These are phyloP conservation scores for Vanrija pseudolonga DNA, from an alignment of 1,284 basidiomycete species.

Conservation along the genomic window DNA sequence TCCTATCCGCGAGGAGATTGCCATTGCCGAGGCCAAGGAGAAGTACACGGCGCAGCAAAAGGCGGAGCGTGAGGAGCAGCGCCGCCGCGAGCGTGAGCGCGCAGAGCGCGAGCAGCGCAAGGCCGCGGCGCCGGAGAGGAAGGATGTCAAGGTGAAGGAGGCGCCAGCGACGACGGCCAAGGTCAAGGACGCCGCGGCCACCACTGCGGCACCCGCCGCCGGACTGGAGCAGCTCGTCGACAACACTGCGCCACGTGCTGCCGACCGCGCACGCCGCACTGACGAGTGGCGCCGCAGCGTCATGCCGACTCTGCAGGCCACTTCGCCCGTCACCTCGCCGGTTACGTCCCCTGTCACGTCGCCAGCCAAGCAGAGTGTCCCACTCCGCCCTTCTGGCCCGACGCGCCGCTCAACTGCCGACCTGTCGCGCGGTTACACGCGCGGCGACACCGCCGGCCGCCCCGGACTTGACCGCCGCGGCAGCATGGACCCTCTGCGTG, in stretches of 20 bases:
- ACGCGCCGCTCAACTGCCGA: too few relatives aligned
- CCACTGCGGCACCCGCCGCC: not conserved
- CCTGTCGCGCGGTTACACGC: not conserved
- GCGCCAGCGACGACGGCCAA: not conserved
- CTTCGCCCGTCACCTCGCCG: too few relatives aligned
- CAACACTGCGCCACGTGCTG: not conserved
- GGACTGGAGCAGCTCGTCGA: conserved; percentile 1
- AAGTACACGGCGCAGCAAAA: conserved; percentile 29
- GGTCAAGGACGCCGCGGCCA: conserved; percentile 8
- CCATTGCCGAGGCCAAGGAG: conserved; percentile 28
- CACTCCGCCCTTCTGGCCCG: too few relatives aligned
- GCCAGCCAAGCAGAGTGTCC: too few relatives aligned
- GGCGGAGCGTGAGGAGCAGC: conserved; percentile 11
- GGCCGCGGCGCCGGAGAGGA: not conserved
- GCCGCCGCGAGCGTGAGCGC: not conserved
- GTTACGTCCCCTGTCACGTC: too few relatives aligned
- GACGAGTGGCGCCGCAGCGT: conserved; percentile 17
- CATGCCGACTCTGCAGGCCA: not conserved
- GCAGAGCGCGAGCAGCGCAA: not conserved
- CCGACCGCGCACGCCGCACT: conserved; percentile 7
- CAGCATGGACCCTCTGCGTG: not conserved
- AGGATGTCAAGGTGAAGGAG: not conserved
- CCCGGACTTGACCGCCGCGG: not conserved
- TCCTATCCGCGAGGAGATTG: conserved; percentile 34
- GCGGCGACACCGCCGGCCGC: not conserved